Percentiles rank a stretch among this genome's conserved stretches.
Evolutionary conservation across 1,284 basidiomycete genomes (phyloP).

Genomic region (Irpex lacteus): DNA sequence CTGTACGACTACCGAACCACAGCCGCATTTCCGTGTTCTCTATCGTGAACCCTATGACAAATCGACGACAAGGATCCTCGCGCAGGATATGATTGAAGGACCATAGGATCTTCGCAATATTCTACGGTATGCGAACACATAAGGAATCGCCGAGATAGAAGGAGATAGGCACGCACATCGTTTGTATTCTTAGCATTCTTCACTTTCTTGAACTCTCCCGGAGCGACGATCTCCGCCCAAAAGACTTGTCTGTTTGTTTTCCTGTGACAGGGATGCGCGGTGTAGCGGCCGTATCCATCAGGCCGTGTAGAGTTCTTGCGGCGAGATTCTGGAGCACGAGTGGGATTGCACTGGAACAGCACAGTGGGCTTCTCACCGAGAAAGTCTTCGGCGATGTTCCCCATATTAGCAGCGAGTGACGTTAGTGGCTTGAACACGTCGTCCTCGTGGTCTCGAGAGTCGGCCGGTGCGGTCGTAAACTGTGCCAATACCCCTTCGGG

Average conservation of each 20-base stretch:
- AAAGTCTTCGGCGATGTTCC: neutral
- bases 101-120: slow-evolving; percentile 6
- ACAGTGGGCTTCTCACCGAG: neutral
- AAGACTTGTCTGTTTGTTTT: neutral
- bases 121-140: neutral
- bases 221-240: neutral
- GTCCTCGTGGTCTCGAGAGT: neutral
- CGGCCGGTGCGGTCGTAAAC: neutral
- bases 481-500: neutral
- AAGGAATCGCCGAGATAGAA: neutral
- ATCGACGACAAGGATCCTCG: slow-evolving; percentile 9
- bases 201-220: slow-evolving; percentile 7
- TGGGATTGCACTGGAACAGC: neutral
- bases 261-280: neutral
- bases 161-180: neutral
- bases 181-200: neutral
- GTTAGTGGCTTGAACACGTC: neutral
- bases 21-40: slow-evolving; percentile 8
- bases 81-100: slow-evolving; percentile 6
- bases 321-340: neutral
- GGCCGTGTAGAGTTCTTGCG: slow-evolving; percentile 3
- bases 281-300: slow-evolving; percentile 3
- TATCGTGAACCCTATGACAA: slow-evolving; percentile 10
- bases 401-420: neutral
- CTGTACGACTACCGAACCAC: slow-evolving; percentile 8